Conservation (phyloP, 2,329 filamentous ascomycete genomes). For the Cladosporium austrohemisphaericum region DNA sequence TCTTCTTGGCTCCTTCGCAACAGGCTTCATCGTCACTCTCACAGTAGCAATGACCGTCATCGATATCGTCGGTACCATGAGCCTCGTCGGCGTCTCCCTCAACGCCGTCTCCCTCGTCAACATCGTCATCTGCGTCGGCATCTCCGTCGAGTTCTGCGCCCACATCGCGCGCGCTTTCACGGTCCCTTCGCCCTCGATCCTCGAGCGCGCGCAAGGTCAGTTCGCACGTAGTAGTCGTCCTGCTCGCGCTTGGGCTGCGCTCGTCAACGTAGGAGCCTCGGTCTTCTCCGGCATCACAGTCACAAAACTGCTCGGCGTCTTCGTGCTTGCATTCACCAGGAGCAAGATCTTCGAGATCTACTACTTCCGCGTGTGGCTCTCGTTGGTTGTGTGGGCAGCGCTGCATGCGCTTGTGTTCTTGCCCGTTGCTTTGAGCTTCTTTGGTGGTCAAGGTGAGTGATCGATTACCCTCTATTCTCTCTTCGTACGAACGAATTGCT, state of each 20-base stretch:
- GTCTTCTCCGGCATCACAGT: constrained; percentile 96
- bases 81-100: constrained; percentile 77
- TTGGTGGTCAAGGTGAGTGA: constrained; percentile 69
- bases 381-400: constrained; percentile 83
- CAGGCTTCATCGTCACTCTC: constrained; percentile 74
- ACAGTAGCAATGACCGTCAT: constrained; percentile 92
- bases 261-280: constrained; percentile 90
- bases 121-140: constrained; percentile 93
- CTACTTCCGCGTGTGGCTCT: constrained; percentile 95
- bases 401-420: constrained; percentile 86
- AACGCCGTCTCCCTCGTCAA: constrained; percentile 97
- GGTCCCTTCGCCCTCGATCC: constrained; percentile 78
- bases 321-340: constrained; percentile 85
- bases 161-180: constrained; percentile 95
- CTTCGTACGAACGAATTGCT: constrained; percentile 21
- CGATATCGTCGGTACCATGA: constrained; percentile 95
- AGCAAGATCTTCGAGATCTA: constrained; percentile 99
- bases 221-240: constrained; percentile 60
- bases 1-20: constrained; percentile 78
- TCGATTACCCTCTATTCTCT: too few relatives aligned
- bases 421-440: constrained; percentile 80
- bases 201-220: constrained; percentile 65
- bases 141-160: constrained; percentile 94
- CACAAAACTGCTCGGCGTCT: constrained; percentile 89
- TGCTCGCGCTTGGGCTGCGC: constrained; percentile 83